phyloP scores from a whole-genome alignment of 2,329 filamentous ascomycete genomes.

The Ophiostoma sp. region DNA sequence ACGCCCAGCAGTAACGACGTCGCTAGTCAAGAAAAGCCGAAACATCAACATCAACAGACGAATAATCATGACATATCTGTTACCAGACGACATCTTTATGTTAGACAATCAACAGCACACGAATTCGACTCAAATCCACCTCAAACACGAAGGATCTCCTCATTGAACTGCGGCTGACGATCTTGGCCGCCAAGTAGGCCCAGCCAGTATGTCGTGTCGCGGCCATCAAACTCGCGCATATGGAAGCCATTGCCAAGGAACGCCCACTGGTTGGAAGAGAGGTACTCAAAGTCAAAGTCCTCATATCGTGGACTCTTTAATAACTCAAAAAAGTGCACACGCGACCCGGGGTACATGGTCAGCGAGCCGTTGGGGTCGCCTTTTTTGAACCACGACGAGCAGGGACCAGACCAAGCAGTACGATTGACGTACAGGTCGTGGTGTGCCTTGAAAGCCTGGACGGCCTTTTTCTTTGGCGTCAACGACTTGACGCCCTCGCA shows the following conservation, averaged over 20 bases:
- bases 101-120: too few relatives aligned
- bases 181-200: background rate
- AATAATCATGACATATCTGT: too few relatives aligned
- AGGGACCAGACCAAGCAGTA: constrained; percentile 36
- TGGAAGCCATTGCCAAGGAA: constrained; percentile 11
- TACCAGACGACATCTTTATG: too few relatives aligned
- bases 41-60: too few relatives aligned
- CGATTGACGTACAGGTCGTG: constrained; percentile 36
- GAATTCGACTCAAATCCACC: too few relatives aligned
- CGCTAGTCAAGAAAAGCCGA: too few relatives aligned
- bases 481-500: background rate
- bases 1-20: too few relatives aligned
- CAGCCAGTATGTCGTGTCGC: constrained; percentile 41
- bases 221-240: constrained; percentile 11
- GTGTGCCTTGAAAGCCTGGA: constrained; percentile 31
- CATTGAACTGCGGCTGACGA: background rate
- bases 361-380: constrained; percentile 29
- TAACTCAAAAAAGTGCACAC: constrained; percentile 10
- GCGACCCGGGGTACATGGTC: constrained; percentile 18
- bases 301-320: background rate
- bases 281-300: constrained; percentile 2
- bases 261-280: constrained; percentile 39
- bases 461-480: background rate
- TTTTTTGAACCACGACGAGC: constrained; percentile 34
- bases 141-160: background rate